Percentiles rank a stretch among this genome's conserved stretches.
phyloP scores from a whole-genome alignment of 805 yeast species.

The Blastobotrys mokoenaii region DNA sequence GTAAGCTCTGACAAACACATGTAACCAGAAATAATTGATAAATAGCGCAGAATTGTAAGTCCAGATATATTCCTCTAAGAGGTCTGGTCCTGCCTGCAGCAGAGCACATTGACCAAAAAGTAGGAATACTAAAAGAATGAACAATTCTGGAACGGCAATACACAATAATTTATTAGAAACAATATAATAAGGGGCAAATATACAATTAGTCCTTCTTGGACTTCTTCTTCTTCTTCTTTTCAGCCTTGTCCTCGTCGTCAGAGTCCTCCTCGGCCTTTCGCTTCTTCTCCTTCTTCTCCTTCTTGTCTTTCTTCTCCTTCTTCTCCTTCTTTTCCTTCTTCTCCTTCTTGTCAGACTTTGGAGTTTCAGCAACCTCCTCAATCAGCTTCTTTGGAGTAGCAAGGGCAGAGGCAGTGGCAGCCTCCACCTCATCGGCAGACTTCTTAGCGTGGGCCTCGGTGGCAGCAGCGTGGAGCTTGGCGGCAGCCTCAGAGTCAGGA shows the following conservation, averaged over 20 bases:
- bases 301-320: constrained; percentile 45
- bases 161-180: too few relatives aligned
- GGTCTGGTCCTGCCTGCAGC: too few relatives aligned
- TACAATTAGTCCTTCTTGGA: constrained; percentile 10
- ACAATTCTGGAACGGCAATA: too few relatives aligned
- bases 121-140: too few relatives aligned
- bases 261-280: constrained; percentile 47
- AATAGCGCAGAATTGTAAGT: too few relatives aligned
- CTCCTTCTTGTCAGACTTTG: constrained; percentile 41
- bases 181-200: neutral
- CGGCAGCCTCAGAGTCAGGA: constrained; percentile 14
- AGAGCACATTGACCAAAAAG: too few relatives aligned
- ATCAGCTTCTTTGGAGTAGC: constrained; percentile 16
- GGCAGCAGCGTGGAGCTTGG: constrained; percentile 21
- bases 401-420: constrained; percentile 13
- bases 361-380: constrained; percentile 13
- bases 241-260: constrained; percentile 42
- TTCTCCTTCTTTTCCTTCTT: constrained; percentile 47
- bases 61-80: too few relatives aligned
- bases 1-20: too few relatives aligned
- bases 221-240: constrained; percentile 41
- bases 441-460: constrained; percentile 21
- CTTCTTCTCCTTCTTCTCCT: constrained; percentile 56
- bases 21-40: too few relatives aligned
- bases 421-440: constrained; percentile 13